Conservation (phyloP, 2,329 filamentous ascomycete species). For the Epichloe bromicola region DNA sequence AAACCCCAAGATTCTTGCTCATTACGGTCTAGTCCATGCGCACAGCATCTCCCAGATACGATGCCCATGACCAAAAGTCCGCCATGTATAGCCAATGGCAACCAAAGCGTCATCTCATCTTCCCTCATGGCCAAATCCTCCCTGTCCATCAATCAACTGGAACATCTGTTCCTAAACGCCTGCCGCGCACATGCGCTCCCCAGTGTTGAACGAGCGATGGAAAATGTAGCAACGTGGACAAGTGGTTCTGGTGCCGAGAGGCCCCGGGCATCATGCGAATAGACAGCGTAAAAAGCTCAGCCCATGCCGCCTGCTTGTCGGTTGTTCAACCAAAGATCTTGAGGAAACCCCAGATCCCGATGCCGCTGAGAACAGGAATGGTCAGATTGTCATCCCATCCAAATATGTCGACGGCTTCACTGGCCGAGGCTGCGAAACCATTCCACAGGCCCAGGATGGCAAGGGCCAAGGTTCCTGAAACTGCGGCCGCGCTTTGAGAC, state of each 20-base stretch:
- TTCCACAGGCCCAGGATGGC: slow-evolving; percentile 74
- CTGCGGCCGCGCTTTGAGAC: slow-evolving; percentile 40
- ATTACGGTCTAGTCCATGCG: too few species aligned
- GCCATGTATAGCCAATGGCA: too few species aligned
- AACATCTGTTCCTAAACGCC: neutral
- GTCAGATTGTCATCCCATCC: slow-evolving; percentile 97
- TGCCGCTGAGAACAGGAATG: slow-evolving; percentile 80
- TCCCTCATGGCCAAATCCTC: too few species aligned
- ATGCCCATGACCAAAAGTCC: too few species aligned
- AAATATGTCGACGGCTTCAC: slow-evolving; percentile 82
- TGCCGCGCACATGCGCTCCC: neutral
- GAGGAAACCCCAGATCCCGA: slow-evolving; percentile 84
- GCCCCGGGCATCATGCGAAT: too few species aligned
- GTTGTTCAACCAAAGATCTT: slow-evolving; percentile 58
- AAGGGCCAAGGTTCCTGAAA: slow-evolving; percentile 61
- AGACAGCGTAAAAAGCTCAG: too few species aligned
- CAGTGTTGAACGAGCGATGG: neutral
- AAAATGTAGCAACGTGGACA: neutral
- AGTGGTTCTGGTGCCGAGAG: neutral
- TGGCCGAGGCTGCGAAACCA: slow-evolving; percentile 76
- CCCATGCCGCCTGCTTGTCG: neutral
- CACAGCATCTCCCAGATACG: too few species aligned
- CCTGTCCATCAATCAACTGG: neutral
- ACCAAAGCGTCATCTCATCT: too few species aligned
- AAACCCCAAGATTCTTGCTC: too few species aligned